Evolutionary conservation across 768 basidiomycete species (phyloP), one percentile per base, ranked within the genome.

Genomic region (Erythrobasidium yunnanense): DNA sequence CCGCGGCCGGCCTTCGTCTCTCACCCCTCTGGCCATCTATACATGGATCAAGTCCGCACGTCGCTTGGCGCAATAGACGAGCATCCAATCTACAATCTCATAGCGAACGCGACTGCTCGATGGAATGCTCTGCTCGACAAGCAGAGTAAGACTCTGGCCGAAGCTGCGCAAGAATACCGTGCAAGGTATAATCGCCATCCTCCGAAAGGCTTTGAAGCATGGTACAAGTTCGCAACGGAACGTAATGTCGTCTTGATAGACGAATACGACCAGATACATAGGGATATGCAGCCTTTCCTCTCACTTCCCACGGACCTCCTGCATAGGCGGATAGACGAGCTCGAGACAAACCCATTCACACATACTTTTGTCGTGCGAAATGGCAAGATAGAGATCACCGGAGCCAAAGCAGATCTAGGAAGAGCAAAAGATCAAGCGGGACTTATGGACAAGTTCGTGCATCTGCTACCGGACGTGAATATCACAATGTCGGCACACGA

Each of bases 141-240:
- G 45, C 93, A 97, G 78, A 90, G 87, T 75, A 83, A 81, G 71
- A 86, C 88, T 0, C 79, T 97, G 35, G 77, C 78, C 29, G 82
- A 83, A 35, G 95, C 93, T 0, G 87, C 90, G 0, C 76, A 77
- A 17, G 89, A 92, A 75, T 99, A 99, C 77, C 82, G 78, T 71
- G 77, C 81, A 51, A 80, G 91, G 56, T 91, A 93, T 75, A 78
- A 78, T 3, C 82, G 87, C 25, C 77, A 83, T 32, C 93, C 93
- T 6, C 92, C 93, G 0, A 84, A 81, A 55, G 92, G 91, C 0
- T 99, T 97, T 69, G 91, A 90, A 73, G 78, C 81, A n/a, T 96
- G 93, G 92, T 69, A 29, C 38, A 29, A 25, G 2, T 69, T 55
- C 29, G 68, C 68, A 8, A 11, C 55, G 34, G 17, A 30, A 30